Evolutionary conservation across 768 basidiomycete genomes (phyloP).

Genomic region (Chalciporus pseudorubinellus): DNA sequence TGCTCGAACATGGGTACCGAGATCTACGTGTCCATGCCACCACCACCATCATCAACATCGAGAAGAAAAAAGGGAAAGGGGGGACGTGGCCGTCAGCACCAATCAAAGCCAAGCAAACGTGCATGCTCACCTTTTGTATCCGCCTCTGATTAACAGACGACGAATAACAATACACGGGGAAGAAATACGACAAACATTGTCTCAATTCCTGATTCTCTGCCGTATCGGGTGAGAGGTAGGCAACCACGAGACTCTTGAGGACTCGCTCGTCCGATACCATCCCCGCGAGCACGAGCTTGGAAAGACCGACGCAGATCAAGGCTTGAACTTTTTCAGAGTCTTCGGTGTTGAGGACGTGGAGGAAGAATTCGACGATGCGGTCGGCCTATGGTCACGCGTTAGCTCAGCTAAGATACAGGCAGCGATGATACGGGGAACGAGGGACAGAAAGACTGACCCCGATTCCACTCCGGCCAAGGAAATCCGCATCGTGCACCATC

Average conservation of each 20-base stretch:
- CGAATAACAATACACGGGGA: conserved; percentile 85
- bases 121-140: conserved; percentile 49
- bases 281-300: conserved; percentile 82
- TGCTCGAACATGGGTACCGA: conserved; percentile 67
- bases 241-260: conserved; percentile 46
- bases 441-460: conserved; percentile 27
- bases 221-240: conserved; percentile 81
- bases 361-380: conserved; percentile 66
- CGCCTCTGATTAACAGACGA: conserved; percentile 65
- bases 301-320: conserved; percentile 69
- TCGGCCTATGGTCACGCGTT: conserved; percentile 37
- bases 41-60: not conserved
- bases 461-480: conserved; percentile 47
- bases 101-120: not conserved
- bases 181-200: conserved; percentile 85
- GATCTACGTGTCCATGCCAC: conserved; percentile 43
- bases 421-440: not conserved
- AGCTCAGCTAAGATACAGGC: too few relatives aligned
- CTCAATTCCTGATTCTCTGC: conserved; percentile 77
- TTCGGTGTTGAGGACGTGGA: conserved; percentile 50
- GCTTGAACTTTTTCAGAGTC: conserved; percentile 68
- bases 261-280: conserved; percentile 68
- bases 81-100: not conserved
- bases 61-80: not conserved
- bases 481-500: conserved; percentile 74